phyloP scores from a whole-genome alignment of 2,329 filamentous ascomycete genomes.

The Xylaria sp. region DNA sequence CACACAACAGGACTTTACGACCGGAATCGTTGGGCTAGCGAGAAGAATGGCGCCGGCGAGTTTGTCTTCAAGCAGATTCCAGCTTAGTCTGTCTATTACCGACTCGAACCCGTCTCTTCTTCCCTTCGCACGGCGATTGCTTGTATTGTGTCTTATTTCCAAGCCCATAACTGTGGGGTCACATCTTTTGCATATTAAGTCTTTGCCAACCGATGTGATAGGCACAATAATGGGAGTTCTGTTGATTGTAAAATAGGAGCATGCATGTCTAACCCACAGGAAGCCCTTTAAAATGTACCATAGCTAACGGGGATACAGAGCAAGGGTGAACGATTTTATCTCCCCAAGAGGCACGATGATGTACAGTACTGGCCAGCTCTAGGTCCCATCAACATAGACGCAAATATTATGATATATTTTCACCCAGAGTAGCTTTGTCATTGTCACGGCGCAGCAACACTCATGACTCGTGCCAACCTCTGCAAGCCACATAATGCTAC shows the following conservation, averaged over 20 bases:
- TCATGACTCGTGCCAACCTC: too few species aligned
- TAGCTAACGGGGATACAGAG: conserved; percentile 2
- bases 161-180: not conserved
- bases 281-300: not conserved
- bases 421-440: too few species aligned
- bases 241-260: not conserved
- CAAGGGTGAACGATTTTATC: not conserved
- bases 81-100: not conserved
- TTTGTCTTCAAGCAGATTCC: conserved; percentile 30
- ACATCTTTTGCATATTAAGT: not conserved
- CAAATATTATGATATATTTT: too few species aligned
- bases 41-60: conserved; percentile 12
- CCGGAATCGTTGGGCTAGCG: conserved; percentile 16
- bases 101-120: not conserved
- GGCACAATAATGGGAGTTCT: not conserved
- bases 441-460: too few species aligned
- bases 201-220: too few species aligned
- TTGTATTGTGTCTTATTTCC: not conserved
- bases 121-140: not conserved
- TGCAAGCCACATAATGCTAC: too few species aligned
- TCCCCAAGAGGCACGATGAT: not conserved
- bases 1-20: conserved; percentile 21
- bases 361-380: not conserved
- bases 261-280: not conserved
- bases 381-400: not conserved